These are phyloP conservation scores for Arthrobotrys sinensis DNA, from an alignment of 2,329 filamentous ascomycete species.

Conservation along the genomic window DNA sequence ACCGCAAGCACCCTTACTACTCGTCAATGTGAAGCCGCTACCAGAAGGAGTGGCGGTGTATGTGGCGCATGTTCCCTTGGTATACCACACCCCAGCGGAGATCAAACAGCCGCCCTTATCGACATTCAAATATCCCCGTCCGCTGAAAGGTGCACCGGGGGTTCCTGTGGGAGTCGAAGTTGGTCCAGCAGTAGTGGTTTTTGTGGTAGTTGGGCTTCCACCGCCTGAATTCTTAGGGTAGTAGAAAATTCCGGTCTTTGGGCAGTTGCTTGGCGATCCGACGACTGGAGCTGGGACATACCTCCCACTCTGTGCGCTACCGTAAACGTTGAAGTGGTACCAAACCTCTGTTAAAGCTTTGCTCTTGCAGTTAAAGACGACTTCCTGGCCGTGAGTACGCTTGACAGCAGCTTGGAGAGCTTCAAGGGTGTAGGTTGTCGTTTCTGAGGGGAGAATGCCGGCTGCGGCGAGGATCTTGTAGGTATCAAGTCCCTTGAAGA, in stretches of 20 bases:
- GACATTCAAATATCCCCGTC: slow-evolving; percentile 75
- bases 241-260: slow-evolving; percentile 75
- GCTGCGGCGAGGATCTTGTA: slow-evolving; percentile 70
- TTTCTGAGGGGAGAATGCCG: slow-evolving; percentile 70
- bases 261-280: slow-evolving; percentile 76
- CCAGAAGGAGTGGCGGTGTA: slow-evolving; percentile 73
- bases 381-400: slow-evolving; percentile 71
- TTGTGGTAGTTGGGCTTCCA: slow-evolving; percentile 65
- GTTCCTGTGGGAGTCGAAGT: slow-evolving; percentile 65
- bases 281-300: slow-evolving; percentile 72
- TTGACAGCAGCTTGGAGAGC: slow-evolving; percentile 75
- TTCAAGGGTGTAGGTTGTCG: slow-evolving; percentile 74
- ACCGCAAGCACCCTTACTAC: slow-evolving; percentile 75
- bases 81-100: slow-evolving; percentile 78
- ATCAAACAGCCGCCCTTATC: slow-evolving; percentile 77
- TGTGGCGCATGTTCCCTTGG: slow-evolving; percentile 77
- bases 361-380: slow-evolving; percentile 74
- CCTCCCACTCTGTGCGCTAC: slow-evolving; percentile 69
- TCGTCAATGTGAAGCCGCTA: slow-evolving; percentile 73
- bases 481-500: slow-evolving; percentile 78
- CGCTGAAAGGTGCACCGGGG: slow-evolving; percentile 70
- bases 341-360: slow-evolving; percentile 72
- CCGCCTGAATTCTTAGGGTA: slow-evolving; percentile 71
- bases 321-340: slow-evolving; percentile 73
- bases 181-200: slow-evolving; percentile 65